A percentile compares a stretch with the other conserved stretches of the same genome.
Evolutionary conservation across 495 filamentous ascomycete species (phyloP).

Genomic region (Podospora australis): DNA sequence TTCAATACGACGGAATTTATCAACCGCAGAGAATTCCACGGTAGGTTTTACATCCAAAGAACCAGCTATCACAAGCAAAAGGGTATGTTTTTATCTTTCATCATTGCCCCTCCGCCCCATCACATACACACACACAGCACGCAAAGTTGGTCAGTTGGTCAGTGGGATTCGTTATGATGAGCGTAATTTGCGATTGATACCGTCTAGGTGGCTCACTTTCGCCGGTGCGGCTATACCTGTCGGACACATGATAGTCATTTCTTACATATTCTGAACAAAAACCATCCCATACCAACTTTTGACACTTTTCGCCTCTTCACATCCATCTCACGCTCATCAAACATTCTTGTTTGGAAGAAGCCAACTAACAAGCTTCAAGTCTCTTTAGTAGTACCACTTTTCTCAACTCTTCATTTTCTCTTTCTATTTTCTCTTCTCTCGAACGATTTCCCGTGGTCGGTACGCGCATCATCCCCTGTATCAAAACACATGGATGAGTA

Average conservation of each 20-base stretch:
- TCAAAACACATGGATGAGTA: neutral
- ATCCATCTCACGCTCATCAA: neutral
- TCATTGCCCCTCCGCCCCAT: neutral
- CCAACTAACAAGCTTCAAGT: neutral
- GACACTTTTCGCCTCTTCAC: neutral
- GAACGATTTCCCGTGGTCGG: conserved; percentile 6
- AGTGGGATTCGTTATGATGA: conserved; percentile 21
- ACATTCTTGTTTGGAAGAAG: neutral
- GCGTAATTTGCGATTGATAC: conserved; percentile 33
- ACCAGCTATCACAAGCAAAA: no score
- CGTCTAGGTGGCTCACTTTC: conserved; percentile 24
- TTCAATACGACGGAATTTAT: no score
- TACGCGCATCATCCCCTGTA: conserved; percentile 9
- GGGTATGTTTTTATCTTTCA: no score
- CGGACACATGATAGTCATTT: conserved; percentile 27
- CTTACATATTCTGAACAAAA: conserved; percentile 30
- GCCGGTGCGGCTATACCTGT: conserved; percentile 25
- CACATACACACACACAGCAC: no score
- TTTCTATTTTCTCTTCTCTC: neutral
- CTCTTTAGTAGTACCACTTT: no score
- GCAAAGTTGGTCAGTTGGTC: no score
- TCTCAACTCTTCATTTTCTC: no score
- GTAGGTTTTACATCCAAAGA: no score
- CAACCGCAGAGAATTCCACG: no score
- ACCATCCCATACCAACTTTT: neutral